Evolutionary conservation across 805 yeast genomes (phyloP).

Genomic region (Cyberlindnera misumaiensis): DNA sequence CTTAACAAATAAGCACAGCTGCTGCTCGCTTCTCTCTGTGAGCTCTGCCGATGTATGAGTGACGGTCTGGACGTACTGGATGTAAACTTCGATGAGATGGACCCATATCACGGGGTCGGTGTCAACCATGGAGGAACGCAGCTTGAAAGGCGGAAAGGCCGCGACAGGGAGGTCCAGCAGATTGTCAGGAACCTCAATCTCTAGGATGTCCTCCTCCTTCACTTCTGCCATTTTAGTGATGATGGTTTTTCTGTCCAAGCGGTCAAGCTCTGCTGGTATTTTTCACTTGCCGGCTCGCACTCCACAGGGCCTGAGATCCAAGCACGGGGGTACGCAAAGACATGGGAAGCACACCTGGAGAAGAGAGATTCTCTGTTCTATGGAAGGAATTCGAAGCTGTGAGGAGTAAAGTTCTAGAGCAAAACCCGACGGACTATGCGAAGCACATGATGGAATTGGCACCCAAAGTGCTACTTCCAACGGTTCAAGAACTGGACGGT

Average conservation of each 20-base stretch:
- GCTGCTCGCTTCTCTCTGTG: slow-evolving; percentile 50
- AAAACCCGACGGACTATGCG: neutral
- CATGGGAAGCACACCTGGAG: neutral
- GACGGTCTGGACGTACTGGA: slow-evolving; percentile 38
- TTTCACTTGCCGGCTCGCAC: neutral
- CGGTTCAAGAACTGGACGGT: neutral
- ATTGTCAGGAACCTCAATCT: slow-evolving; percentile 3
- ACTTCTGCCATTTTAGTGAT: neutral
- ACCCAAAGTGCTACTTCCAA: slow-evolving; percentile 1
- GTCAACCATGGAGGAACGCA: slow-evolving; percentile 71
- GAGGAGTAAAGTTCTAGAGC: neutral
- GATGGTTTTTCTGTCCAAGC: neutral
- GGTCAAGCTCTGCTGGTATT: neutral
- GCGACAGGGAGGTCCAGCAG: slow-evolving; percentile 48
- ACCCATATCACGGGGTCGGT: slow-evolving; percentile 83
- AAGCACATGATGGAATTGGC: slow-evolving; percentile 1
- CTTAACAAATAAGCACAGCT: slow-evolving; percentile 48
- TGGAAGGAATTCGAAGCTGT: neutral
- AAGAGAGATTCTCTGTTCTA: neutral
- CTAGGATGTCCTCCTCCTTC: neutral
- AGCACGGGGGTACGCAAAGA: too few species aligned
- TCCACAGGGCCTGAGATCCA: too few species aligned
- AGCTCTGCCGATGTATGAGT: slow-evolving; percentile 33
- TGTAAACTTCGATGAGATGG: slow-evolving; percentile 60
- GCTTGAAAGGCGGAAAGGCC: slow-evolving; percentile 65